A percentile compares a stretch with the other conserved stretches of the same genome.
phyloP scores from a whole-genome alignment of 2,329 filamentous ascomycete genomes.

The Tolypocladium nubicola region DNA sequence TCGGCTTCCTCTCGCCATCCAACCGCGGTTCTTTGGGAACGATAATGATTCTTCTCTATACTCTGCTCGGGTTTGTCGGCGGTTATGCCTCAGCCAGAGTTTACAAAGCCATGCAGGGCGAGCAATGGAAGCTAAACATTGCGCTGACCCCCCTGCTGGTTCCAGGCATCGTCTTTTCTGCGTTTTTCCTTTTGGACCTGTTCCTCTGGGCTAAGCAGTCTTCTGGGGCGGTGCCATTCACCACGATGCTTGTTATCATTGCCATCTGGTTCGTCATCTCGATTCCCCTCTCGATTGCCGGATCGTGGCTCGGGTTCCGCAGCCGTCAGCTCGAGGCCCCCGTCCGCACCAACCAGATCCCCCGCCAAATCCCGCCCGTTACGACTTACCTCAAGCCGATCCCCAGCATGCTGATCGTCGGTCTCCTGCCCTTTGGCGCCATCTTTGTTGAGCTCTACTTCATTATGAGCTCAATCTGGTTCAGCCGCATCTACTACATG shows the following conservation, averaged over 20 bases:
- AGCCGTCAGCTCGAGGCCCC: conserved; percentile 61
- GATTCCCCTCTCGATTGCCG: conserved; percentile 78
- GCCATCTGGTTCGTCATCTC: conserved; percentile 96
- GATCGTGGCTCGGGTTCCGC: conserved; percentile 90
- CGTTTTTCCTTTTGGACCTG: conserved; percentile 89
- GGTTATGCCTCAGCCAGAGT: conserved; percentile 80
- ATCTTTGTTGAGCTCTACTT: conserved; percentile 99
- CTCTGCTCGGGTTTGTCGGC: conserved; percentile 81
- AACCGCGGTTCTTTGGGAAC: conserved; percentile 91
- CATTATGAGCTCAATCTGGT: conserved; percentile 99
- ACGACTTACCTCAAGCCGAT: conserved; percentile 75
- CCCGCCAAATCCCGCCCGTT: conserved; percentile 82
- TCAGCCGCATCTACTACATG: conserved; percentile 99
- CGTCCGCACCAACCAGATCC: conserved; percentile 94
- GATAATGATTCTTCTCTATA: conserved; percentile 88
- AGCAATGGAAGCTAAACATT: conserved; percentile 92
- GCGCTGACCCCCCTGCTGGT: conserved; percentile 76
- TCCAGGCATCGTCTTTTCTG: conserved; percentile 73
- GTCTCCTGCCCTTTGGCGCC: conserved; percentile 85
- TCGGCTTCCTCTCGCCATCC: conserved; percentile 90
- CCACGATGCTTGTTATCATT: conserved; percentile 90
- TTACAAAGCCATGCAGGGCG: conserved; percentile 92
- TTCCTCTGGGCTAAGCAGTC: conserved; percentile 93
- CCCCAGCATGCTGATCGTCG: conserved; percentile 85
- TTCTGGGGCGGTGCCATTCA: conserved; percentile 89